A percentile compares a stretch with the other conserved stretches of the same genome.
Evolutionary conservation across 805 yeast genomes (phyloP).

Genomic region (Ogataea minuta): DNA sequence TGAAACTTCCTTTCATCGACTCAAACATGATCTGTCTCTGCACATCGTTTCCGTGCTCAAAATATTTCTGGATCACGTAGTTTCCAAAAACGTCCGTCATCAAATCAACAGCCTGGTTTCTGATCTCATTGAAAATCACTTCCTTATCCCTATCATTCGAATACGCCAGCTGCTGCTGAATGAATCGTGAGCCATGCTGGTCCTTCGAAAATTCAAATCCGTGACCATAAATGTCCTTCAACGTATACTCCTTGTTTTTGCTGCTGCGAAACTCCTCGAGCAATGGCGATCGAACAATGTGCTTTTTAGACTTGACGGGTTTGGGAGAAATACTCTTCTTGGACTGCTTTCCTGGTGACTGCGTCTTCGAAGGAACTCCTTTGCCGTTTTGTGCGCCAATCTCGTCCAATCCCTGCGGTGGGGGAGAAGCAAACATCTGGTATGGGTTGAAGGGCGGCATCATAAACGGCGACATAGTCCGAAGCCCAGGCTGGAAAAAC

Average conservation of each 20-base stretch:
- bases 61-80: slow-evolving; percentile 91
- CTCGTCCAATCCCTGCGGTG: slow-evolving; percentile 6
- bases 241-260: slow-evolving; percentile 53
- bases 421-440: slow-evolving; percentile 26
- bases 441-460: slow-evolving; percentile 53
- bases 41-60: slow-evolving; percentile 72
- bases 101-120: slow-evolving; percentile 68
- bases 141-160: slow-evolving; percentile 72
- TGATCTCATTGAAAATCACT: slow-evolving; percentile 77
- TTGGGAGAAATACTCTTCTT: slow-evolving; percentile 26
- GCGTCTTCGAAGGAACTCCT: slow-evolving; percentile 10
- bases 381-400: slow-evolving; percentile 2
- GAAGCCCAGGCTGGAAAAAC: slow-evolving; percentile 26
- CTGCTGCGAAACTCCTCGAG: slow-evolving; percentile 82
- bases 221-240: slow-evolving; percentile 79
- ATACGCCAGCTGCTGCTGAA: slow-evolving; percentile 78
- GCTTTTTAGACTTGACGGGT: slow-evolving; percentile 33
- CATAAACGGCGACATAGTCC: slow-evolving; percentile 40
- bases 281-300: slow-evolving; percentile 71
- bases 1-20: slow-evolving; percentile 71
- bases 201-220: slow-evolving; percentile 91
- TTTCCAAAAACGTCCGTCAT: slow-evolving; percentile 98
- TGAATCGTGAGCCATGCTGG: slow-evolving; percentile 96
- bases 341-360: slow-evolving; percentile 16
- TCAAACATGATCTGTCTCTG: slow-evolving; percentile 70